Percentiles rank a stretch among this genome's conserved stretches.
These are phyloP conservation scores for Climacium dendroides DNA, from an alignment of 225 moss, liverwort and hornwort genomes.

Conservation along the genomic window DNA sequence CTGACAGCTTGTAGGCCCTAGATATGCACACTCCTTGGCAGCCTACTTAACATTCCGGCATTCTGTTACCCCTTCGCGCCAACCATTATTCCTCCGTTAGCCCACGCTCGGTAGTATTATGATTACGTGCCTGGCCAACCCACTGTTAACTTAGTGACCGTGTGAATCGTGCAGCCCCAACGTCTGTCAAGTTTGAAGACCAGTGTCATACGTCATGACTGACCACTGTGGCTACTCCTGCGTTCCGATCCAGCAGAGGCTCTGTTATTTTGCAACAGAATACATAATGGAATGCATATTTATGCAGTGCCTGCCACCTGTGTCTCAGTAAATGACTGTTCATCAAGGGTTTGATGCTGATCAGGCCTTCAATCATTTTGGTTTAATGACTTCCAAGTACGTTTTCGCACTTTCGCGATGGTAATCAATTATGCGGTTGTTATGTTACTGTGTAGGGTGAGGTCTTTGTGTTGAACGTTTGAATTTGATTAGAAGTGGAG, in stretches of 20 bases:
- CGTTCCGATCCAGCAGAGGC: neutral
- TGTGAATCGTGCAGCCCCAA: neutral
- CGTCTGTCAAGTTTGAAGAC: neutral
- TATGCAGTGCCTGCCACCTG: neutral
- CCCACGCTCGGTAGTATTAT: neutral
- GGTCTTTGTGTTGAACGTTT: neutral
- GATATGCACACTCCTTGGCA: neutral
- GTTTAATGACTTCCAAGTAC: neutral
- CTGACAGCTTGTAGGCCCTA: neutral
- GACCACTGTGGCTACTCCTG: neutral
- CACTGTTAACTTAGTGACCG: neutral
- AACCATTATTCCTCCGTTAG: neutral
- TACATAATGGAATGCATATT: constrained; percentile 3
- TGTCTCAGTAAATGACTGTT: neutral
- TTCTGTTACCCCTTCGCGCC: neutral
- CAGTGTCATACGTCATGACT: neutral
- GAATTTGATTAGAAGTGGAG: neutral
- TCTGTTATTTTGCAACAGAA: constrained; percentile 1
- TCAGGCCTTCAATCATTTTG: neutral
- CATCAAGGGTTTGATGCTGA: neutral
- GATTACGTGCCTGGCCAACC: neutral
- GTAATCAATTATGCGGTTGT: neutral
- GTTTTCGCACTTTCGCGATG: neutral
- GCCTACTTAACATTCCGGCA: neutral
- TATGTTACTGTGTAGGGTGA: neutral